These are phyloP conservation scores for Talaromyces pinophilus DNA, from an alignment of 2,329 filamentous ascomycete species.

Conservation along the genomic window DNA sequence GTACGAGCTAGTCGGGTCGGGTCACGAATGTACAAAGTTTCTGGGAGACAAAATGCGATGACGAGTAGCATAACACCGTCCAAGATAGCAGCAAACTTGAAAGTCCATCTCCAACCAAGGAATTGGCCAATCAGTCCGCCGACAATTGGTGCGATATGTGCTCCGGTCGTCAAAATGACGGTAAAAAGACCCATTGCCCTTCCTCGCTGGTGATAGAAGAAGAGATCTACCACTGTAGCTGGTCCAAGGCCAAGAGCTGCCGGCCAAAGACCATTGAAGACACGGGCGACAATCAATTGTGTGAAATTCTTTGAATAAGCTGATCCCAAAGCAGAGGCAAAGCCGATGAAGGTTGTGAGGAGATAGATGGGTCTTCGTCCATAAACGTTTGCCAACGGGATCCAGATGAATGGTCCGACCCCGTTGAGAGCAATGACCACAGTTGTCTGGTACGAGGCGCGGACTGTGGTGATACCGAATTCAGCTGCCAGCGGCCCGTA, in stretches of 20 bases:
- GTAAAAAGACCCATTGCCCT: slow-evolving; percentile 14
- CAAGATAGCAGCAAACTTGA: not conserved
- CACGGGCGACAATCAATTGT: slow-evolving; percentile 14
- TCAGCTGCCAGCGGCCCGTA: not conserved
- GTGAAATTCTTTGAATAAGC: slow-evolving; percentile 8
- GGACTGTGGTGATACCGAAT: not conserved
- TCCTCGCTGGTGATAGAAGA: slow-evolving; percentile 18
- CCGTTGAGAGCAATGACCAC: not conserved
- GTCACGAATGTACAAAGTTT: not conserved
- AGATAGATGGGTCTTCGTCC: not conserved
- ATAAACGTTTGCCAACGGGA: not conserved
- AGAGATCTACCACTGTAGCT: slow-evolving; percentile 9
- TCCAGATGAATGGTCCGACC: not conserved
- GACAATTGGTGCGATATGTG: slow-evolving; percentile 12
- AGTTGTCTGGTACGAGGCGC: not conserved
- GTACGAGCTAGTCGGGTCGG: not conserved
- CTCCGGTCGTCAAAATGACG: slow-evolving; percentile 16
- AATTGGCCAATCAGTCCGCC: not conserved
- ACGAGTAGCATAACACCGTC: not conserved
- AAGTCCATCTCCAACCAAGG: not conserved
- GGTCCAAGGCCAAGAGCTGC: slow-evolving; percentile 16
- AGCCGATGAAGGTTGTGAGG: not conserved
- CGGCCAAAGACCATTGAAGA: slow-evolving; percentile 17
- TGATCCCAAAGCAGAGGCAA: slow-evolving; percentile 1
- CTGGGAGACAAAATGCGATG: not conserved